phyloP scores from a whole-genome alignment of 805 yeast species.

The Ogataea wickerhamii region DNA sequence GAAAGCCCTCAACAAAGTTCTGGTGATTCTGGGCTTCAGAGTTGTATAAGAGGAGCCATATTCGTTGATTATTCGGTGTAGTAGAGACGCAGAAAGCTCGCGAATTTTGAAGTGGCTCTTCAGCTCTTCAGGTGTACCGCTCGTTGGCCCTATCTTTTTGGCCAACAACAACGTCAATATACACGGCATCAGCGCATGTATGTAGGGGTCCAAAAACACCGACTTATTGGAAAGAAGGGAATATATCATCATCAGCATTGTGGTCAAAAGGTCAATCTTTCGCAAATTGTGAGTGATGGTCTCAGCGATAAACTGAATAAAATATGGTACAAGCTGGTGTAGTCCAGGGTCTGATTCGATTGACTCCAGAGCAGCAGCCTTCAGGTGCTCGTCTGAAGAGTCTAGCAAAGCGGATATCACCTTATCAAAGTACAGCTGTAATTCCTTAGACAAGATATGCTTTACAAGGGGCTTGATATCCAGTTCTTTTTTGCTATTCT shows the following conservation, averaged over 20 bases:
- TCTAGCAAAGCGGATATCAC: conserved; percentile 74
- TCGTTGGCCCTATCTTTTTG: conserved; percentile 65
- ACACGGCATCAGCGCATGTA: conserved; percentile 97
- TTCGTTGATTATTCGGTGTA: conserved; percentile 71
- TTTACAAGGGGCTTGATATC: conserved; percentile 86
- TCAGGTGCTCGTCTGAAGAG: conserved; percentile 53
- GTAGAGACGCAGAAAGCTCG: conserved; percentile 80
- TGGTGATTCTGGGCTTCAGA: conserved; percentile 86
- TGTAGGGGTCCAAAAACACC: conserved; percentile 88
- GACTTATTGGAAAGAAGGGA: conserved; percentile 81
- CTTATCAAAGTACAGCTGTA: conserved; percentile 89
- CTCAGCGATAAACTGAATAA: conserved; percentile 93
- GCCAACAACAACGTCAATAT: conserved; percentile 86
- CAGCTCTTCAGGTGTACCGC: conserved; percentile 20
- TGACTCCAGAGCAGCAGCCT: conserved; percentile 79
- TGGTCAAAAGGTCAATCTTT: conserved; percentile 63
- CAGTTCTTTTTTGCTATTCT: conserved; percentile 40
- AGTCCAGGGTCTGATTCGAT: conserved; percentile 90
- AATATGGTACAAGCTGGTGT: conserved; percentile 94
- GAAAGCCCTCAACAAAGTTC: conserved; percentile 88
- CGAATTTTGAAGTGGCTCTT: conserved; percentile 58
- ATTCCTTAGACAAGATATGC: conserved; percentile 90
- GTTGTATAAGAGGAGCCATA: conserved; percentile 87
- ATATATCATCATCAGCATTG: conserved; percentile 85
- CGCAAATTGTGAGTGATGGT: conserved; percentile 86